Conservation (phyloP, 1,284 basidiomycete genomes). For the Cryptococcus sp. region DNA sequence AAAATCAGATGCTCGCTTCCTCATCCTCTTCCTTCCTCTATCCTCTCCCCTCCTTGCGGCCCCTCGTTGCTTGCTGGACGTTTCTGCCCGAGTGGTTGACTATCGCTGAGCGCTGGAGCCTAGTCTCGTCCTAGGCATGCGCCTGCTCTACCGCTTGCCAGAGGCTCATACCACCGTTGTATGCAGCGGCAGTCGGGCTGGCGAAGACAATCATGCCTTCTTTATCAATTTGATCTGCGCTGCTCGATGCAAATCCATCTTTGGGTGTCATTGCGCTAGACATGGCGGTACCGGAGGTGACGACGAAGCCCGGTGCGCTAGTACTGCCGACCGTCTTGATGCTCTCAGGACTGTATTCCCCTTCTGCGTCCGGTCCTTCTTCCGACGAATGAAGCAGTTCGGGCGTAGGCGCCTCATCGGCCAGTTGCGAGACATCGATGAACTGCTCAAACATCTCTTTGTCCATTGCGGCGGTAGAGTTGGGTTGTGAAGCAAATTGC, state of each 20-base stretch:
- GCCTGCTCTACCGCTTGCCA: slow-evolving; percentile 13
- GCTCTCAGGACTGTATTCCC: slow-evolving; percentile 28
- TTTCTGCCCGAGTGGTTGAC: no score
- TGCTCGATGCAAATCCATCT: background rate
- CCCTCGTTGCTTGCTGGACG: no score
- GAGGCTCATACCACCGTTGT: slow-evolving; percentile 25
- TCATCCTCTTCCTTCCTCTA: no score
- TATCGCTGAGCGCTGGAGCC: no score
- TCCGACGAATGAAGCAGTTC: slow-evolving; percentile 23
- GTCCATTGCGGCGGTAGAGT: slow-evolving; percentile 5
- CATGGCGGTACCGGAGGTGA: background rate
- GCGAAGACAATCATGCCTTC: slow-evolving; percentile 7
- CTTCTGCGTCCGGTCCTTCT: slow-evolving; percentile 8
- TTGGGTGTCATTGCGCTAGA: background rate
- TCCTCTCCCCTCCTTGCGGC: no score
- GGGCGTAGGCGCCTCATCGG: slow-evolving; percentile 28
- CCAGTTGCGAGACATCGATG: slow-evolving; percentile 26
- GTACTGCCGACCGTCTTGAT: slow-evolving; percentile 31
- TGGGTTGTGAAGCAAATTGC: background rate
- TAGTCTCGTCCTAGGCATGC: background rate
- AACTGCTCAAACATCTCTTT: slow-evolving; percentile 34
- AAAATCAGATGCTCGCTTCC: no score
- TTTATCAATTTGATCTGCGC: background rate
- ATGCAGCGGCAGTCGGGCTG: slow-evolving; percentile 20
- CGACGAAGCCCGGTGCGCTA: background rate